Conservation (phyloP, 768 basidiomycete species). For the Agrocybe praecox region DNA sequence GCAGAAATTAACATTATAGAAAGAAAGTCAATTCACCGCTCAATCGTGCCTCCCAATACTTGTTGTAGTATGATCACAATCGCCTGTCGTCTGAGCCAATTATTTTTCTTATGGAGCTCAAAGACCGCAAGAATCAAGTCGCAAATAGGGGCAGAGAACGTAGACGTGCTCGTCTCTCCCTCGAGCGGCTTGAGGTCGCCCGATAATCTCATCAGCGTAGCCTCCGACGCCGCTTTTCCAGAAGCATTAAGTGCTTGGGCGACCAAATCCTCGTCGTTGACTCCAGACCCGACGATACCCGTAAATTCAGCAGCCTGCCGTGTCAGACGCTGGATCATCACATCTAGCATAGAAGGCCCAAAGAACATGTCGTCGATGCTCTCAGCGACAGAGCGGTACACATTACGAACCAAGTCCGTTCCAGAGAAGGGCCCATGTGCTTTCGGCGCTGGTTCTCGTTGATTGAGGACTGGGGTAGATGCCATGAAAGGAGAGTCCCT, state of each 20-base stretch:
- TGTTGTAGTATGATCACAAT: constrained; percentile 97
- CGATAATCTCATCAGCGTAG: constrained; percentile 70
- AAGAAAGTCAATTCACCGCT: constrained; percentile 61
- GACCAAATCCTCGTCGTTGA: constrained; percentile 85
- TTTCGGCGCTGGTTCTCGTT: constrained; percentile 38
- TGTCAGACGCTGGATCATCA: constrained; percentile 89
- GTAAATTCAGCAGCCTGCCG: constrained; percentile 89
- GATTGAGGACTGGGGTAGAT: constrained; percentile 33
- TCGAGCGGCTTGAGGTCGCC: constrained; percentile 81
- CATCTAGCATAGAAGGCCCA: constrained; percentile 93
- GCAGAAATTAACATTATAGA: background rate
- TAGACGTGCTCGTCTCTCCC: constrained; percentile 86
- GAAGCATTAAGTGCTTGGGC: constrained; percentile 76
- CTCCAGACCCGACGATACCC: constrained; percentile 76
- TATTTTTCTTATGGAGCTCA: constrained; percentile 93
- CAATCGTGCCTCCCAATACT: constrained; percentile 93
- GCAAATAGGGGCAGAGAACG: constrained; percentile 92
- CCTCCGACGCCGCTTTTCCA: constrained; percentile 66
- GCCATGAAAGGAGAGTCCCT: constrained; percentile 84
- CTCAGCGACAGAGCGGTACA: constrained; percentile 91
- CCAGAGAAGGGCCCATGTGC: constrained; percentile 57
- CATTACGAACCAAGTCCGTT: constrained; percentile 76
- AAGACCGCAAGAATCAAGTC: constrained; percentile 93
- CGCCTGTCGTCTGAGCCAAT: constrained; percentile 94
- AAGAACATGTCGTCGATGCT: constrained; percentile 98